Evolutionary conservation across 345 rosid species (phyloP).

Genomic region (Gynandropsis gynandra): DNA sequence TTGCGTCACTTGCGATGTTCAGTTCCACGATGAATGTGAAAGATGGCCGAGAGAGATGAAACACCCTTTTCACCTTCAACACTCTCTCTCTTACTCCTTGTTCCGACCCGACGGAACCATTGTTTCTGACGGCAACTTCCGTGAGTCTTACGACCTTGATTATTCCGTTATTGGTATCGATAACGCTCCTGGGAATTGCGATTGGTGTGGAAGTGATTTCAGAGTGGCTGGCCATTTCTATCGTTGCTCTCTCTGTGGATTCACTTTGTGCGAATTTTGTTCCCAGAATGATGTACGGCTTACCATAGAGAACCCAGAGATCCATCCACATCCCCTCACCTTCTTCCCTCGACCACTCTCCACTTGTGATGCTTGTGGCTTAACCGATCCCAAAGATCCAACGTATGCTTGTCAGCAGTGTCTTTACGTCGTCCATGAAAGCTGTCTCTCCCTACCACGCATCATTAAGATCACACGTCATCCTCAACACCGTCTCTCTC

Average conservation of each 20-base stretch:
- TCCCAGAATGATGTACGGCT: background rate
- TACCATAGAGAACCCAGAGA: slow-evolving; percentile 2
- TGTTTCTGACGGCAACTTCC: too few species aligned
- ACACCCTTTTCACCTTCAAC: too few species aligned
- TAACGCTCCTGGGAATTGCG: background rate
- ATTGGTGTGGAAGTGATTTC: background rate
- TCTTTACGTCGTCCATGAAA: background rate
- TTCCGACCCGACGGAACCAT: background rate
- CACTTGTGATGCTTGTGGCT: too few species aligned
- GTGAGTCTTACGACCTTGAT: too few species aligned
- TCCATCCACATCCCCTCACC: slow-evolving; percentile 4
- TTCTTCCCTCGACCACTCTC: background rate
- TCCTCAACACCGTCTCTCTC: too few species aligned
- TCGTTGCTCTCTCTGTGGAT: background rate
- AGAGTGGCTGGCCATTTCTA: background rate
- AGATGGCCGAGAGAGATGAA: too few species aligned
- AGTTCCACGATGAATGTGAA: too few species aligned
- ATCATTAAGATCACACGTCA: too few species aligned
- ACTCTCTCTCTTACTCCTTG: background rate
- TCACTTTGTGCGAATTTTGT: slow-evolving; percentile 7
- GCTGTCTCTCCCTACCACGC: background rate
- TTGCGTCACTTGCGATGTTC: too few species aligned
- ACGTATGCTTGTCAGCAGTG: too few species aligned
- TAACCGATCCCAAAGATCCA: background rate
- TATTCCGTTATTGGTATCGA: too few species aligned